Evolutionary conservation across 2,329 filamentous ascomycete genomes (phyloP), one percentile per base, ranked within the genome.

Genomic region (Pseudogymnoascus pannorum): DNA sequence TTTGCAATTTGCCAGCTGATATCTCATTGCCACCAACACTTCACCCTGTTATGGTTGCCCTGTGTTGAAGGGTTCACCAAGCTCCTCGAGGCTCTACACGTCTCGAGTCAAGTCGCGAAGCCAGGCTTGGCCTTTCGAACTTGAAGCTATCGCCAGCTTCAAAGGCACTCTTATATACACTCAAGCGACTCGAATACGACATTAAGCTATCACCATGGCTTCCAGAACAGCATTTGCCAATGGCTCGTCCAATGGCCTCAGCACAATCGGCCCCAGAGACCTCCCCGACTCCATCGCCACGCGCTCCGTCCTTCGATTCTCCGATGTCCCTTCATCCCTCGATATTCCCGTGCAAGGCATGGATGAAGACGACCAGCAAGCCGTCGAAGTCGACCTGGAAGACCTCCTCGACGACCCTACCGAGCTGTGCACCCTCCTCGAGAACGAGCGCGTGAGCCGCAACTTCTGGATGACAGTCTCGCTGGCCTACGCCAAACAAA

Each of bases 391-490:
- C 70, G 91, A 95, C 72, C 85, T 97, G 60, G 88, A 92, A 72
- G 91, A 93, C 66, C 86, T 97, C 38, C 85, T 92, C 64, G 94
- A 97, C 73, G 94, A 97, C 72, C 91, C 91, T 18, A 96, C 90
- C 54, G 94, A 99, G 77, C 83, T 99, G 4, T 99, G 94, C 74
- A 94, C 91, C 29, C 82, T 99, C 58, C 86, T 99, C 65, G 93
- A 99, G 77, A 96, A 94, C 71, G 95, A 99, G 75, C 87, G 88
- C 70, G 92, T 92, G 14, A 88, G 91, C 36, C 92, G 93, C 70
- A 91, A 87, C 59, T 95, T 95, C 68, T 99, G 95, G 95, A 93
- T 99, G 81, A 93, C 91, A n/a, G 94, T 97, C 67, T 90, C 95
- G 42, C 81, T 97, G 63, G 93, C 93, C 57, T 99, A 99, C 72